phyloP scores from a whole-genome alignment of 164 flowering plant species.

The Sedum album region DNA sequence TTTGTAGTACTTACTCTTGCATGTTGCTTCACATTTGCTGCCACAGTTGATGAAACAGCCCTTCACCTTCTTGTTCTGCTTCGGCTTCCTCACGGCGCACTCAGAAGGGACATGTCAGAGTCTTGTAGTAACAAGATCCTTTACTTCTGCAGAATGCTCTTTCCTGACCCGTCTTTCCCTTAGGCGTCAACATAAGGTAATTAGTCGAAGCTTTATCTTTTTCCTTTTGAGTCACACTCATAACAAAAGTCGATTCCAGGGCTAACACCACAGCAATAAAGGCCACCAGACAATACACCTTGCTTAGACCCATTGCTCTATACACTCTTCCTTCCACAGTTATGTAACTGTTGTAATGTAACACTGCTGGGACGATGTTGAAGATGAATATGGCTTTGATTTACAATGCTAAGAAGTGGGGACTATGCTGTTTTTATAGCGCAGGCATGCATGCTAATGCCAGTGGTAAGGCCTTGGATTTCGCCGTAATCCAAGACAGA shows the following conservation, averaged over 20 bases:
- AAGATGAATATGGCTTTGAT: neutral
- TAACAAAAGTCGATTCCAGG: conserved; percentile 11
- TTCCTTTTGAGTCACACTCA: conserved; percentile 2
- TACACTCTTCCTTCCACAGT: neutral
- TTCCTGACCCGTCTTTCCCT: conserved; percentile 26
- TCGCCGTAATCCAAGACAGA: conserved; percentile 3
- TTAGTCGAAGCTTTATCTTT: conserved; percentile 21
- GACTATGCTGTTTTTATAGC: neutral
- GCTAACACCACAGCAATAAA: conserved; percentile 15
- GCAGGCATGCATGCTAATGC: neutral
- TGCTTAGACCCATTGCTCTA: conserved; percentile 9
- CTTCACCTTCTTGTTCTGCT: conserved; percentile 34
- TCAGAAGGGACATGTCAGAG: conserved; percentile 36
- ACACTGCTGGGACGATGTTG: neutral
- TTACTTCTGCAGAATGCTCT: conserved; percentile 20
- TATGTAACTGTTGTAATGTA: neutral
- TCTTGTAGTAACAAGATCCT: conserved; percentile 27
- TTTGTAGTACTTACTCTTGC: conserved; percentile 38
- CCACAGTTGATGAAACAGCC: conserved; percentile 51
- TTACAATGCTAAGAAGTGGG: neutral
- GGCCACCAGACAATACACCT: conserved; percentile 10
- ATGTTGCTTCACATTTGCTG: conserved; percentile 52
- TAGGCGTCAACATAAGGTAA: conserved; percentile 21
- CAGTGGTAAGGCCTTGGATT: conserved; percentile 1
- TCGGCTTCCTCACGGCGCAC: conserved; percentile 48